A percentile compares a stretch with the other conserved stretches of the same genome.
phyloP scores from a whole-genome alignment of 345 rosid genomes.

The Syzygium aqueum region DNA sequence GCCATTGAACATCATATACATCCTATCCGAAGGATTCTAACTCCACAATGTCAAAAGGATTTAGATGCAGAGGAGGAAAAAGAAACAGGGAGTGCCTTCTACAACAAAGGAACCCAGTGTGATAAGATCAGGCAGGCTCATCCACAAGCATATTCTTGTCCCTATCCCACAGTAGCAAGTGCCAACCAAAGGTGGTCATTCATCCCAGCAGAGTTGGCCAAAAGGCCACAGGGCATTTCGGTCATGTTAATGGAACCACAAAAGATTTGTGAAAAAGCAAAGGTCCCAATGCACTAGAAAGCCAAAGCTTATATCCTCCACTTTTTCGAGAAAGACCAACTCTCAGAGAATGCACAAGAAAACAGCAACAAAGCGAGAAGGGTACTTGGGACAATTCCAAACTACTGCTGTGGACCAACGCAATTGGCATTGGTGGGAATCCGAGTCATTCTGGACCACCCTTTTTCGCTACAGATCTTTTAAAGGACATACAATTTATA shows the following conservation, averaged over 20 bases:
- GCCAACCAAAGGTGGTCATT: background rate
- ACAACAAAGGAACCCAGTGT: background rate
- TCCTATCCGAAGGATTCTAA: background rate
- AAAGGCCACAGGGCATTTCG: background rate
- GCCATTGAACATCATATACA: background rate
- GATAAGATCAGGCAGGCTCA: background rate
- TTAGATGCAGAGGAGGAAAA: background rate
- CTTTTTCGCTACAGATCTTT: background rate
- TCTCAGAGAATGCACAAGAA: background rate
- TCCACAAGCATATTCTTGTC: constrained; percentile 1
- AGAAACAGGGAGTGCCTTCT: background rate
- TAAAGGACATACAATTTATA: background rate
- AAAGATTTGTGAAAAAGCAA: background rate
- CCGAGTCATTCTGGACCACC: constrained; percentile 11
- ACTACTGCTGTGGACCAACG: constrained; percentile 22
- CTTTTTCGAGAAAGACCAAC: background rate
- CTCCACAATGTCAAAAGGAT: background rate
- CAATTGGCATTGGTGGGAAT: constrained; percentile 16
- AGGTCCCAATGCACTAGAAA: background rate
- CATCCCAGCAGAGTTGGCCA: background rate
- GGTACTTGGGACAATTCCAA: background rate
- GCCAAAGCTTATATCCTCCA: background rate
- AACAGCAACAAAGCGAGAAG: background rate
- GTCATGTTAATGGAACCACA: background rate
- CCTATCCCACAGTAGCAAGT: background rate